Percentiles rank a stretch among this genome's conserved stretches.
phyloP scores from a whole-genome alignment of 768 basidiomycete species.

The Lentinus tigrinus region DNA sequence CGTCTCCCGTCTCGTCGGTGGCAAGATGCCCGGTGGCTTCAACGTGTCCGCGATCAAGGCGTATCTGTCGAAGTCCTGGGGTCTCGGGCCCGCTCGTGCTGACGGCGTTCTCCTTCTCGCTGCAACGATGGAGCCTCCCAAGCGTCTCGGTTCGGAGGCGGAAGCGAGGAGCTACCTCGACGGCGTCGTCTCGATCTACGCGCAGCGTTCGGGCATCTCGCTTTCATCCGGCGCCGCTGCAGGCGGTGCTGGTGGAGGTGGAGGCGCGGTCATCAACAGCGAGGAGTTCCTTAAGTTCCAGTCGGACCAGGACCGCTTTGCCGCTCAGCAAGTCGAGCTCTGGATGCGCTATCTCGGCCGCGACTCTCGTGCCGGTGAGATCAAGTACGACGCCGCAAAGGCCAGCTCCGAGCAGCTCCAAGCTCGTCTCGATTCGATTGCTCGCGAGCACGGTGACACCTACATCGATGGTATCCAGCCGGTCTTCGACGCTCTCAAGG shows the following conservation, averaged over 20 bases:
- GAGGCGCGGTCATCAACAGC: constrained; percentile 93
- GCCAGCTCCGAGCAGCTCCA: constrained; percentile 71
- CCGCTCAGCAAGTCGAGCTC: constrained; percentile 89
- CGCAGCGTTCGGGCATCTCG: constrained; percentile 85
- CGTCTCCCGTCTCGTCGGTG: constrained; percentile 86
- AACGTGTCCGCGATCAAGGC: constrained; percentile 88
- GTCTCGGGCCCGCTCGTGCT: constrained; percentile 85
- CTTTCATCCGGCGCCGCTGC: constrained; percentile 67
- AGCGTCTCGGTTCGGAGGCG: constrained; percentile 85
- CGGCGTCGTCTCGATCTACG: constrained; percentile 77
- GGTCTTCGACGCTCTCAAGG: constrained; percentile 91
- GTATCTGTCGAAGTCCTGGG: constrained; percentile 91
- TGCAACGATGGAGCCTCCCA: constrained; percentile 90
- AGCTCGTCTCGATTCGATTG: constrained; percentile 82
- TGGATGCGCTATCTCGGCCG: constrained; percentile 96
- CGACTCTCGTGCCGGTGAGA: constrained; percentile 90
- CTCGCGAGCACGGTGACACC: constrained; percentile 87
- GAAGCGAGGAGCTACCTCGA: constrained; percentile 97
- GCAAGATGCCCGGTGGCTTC: constrained; percentile 99
- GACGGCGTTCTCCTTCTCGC: constrained; percentile 90
- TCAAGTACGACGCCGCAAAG: constrained; percentile 86
- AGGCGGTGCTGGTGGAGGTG: constrained; percentile 57
- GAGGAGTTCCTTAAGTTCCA: constrained; percentile 98
- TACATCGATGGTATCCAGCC: constrained; percentile 97
- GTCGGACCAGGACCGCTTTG: constrained; percentile 88